A percentile compares a stretch with the other conserved stretches of the same genome.
These are phyloP conservation scores for Chaetomiaceae sp. DNA, from an alignment of 2,329 filamentous ascomycete genomes.

Conservation along the genomic window DNA sequence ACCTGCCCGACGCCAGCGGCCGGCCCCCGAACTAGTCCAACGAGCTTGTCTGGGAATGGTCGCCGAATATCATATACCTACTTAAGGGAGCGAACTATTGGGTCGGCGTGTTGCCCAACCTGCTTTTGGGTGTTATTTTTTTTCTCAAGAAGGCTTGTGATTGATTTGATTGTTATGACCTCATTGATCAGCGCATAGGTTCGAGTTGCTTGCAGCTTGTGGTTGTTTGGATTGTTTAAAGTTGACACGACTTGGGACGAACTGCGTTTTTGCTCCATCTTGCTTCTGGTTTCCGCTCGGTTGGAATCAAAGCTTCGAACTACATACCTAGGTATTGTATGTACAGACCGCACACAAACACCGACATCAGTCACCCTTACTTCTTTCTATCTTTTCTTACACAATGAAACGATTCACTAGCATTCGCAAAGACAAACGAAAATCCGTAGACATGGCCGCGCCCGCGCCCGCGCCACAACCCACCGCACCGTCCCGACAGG, in stretches of 20 bases:
- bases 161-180: constrained; percentile 3
- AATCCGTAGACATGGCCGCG: constrained; percentile 17
- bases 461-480: constrained; percentile 1
- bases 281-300: neutral
- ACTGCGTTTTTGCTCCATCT: neutral
- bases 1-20: neutral
- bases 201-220: no score
- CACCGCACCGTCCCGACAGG: constrained; percentile 43
- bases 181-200: no score
- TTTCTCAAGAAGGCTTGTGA: neutral
- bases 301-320: neutral
- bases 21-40: neutral
- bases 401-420: constrained; percentile 16
- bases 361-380: no score
- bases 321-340: neutral
- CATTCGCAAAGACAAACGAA: constrained; percentile 12
- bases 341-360: neutral
- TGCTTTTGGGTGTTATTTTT: neutral
- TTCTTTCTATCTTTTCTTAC: no score
- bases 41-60: neutral
- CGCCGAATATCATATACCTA: neutral
- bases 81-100: neutral
- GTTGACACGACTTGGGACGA: constrained; percentile 5
- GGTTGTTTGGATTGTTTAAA: no score
- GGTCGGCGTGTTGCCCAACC: constrained; percentile 4